Evolutionary conservation across 2,329 filamentous ascomycete species (phyloP).

Genomic region (Metarhizium humberi): DNA sequence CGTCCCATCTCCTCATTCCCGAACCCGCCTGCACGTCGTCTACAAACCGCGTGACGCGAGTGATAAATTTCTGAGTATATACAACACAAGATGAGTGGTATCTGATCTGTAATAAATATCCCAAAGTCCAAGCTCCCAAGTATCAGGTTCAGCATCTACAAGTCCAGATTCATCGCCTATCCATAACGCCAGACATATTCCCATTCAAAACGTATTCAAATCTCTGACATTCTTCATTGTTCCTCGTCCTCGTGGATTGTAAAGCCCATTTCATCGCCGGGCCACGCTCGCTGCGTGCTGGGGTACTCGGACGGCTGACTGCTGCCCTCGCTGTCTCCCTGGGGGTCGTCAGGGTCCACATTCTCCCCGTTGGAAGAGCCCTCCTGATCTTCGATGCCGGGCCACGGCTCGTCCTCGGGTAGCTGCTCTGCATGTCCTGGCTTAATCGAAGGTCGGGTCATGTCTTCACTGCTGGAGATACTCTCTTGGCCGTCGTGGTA

Average conservation of each 20-base stretch:
- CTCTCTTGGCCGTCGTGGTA: constrained; percentile 18
- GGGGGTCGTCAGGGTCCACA: constrained; percentile 29
- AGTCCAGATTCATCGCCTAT: neutral
- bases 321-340: constrained; percentile 29
- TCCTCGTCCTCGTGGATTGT: constrained; percentile 31
- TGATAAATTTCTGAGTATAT: neutral
- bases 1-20: too few relatives aligned
- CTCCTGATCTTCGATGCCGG: constrained; percentile 43
- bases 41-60: too few relatives aligned
- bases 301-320: constrained; percentile 49
- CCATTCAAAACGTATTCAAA: neutral
- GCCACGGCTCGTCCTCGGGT: constrained; percentile 48
- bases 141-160: neutral
- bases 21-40: too few relatives aligned
- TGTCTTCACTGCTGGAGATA: constrained; percentile 16
- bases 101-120: neutral
- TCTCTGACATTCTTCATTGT: neutral
- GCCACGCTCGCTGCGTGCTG: constrained; percentile 37
- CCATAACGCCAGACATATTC: neutral
- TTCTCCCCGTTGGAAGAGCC: constrained; percentile 40
- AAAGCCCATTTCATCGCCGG: constrained; percentile 19
- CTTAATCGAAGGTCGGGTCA: constrained; percentile 12
- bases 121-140: neutral
- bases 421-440: constrained; percentile 19
- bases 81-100: neutral